A percentile compares a stretch with the other conserved stretches of the same genome.
These are phyloP conservation scores for Lepidium africanum DNA, from an alignment of 345 rosid genomes.

Conservation along the genomic window DNA sequence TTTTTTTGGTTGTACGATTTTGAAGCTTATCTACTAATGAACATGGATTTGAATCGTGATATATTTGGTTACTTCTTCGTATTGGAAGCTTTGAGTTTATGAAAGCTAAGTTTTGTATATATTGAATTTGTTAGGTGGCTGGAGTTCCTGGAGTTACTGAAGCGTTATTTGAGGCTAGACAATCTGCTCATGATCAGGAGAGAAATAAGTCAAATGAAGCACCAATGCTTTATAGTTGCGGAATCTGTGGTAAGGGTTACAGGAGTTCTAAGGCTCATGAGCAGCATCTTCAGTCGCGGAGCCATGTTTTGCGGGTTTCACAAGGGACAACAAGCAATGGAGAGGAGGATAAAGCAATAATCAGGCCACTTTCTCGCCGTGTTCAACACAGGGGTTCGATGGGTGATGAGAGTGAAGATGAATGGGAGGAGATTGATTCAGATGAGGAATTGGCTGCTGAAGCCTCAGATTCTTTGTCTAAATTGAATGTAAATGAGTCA, in stretches of 20 bases:
- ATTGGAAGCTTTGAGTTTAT: background rate
- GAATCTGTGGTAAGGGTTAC: conserved; percentile 69
- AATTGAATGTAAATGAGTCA: conserved; percentile 47
- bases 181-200: conserved; percentile 61
- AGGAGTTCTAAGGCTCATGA: conserved; percentile 78
- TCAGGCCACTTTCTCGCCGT: conserved; percentile 56
- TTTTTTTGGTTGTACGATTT: background rate
- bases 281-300: conserved; percentile 78
- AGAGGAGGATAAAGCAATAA: conserved; percentile 42
- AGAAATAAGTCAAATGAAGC: conserved; percentile 43
- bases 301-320: conserved; percentile 52
- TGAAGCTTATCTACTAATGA: background rate
- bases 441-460: conserved; percentile 58
- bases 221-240: conserved; percentile 71
- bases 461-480: conserved; percentile 43
- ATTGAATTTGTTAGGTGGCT: conserved; percentile 47
- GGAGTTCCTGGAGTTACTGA: conserved; percentile 97
- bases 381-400: background rate
- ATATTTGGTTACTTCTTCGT: background rate
- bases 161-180: conserved; percentile 69
- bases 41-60: background rate
- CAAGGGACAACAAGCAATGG: conserved; percentile 38
- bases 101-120: background rate
- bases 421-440: conserved; percentile 79
- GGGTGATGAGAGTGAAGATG: conserved; percentile 58